Base-by-base conservation (phyloP, 768 basidiomycete species). In the Amanita rimosa region DNA sequence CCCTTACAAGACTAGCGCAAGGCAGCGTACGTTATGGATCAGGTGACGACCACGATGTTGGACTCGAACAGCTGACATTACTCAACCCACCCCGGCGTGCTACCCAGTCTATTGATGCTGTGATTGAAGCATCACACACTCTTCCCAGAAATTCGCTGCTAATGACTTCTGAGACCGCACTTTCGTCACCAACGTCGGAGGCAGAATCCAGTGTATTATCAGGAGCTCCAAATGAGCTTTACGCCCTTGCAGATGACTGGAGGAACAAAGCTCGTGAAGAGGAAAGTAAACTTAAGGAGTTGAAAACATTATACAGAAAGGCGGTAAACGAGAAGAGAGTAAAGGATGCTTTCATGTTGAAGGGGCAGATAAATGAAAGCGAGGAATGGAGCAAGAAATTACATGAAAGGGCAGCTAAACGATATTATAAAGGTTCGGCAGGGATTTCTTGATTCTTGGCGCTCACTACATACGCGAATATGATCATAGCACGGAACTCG, bases 331-430 rank as follows among this genome's bases (percentile, higher is more conserved):
- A 68, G 45, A 59, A 62, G 31, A 55, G 65, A 19, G 58, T 63
- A 13, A 64, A 61, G 50, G 70, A 73, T 36, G 67, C 65, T 6
- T 59, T 77, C 37, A 52, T 66, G 49, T 53, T 74, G 22, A 61
- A 63, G 24, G 64, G 65, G 9, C 62, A 71, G 43, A 63, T 73
- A 3, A 57, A 65, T 29, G 63, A 66, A 34, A 58, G 62, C 19
- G 67, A 70, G 39, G 59, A 58, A 16, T 58, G 57, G 47, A 65
- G 62, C 4, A 60, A 54, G 37, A 68, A 62, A 50, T 55, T 76
- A 29, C 73, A 78, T 56, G 62, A 61, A 45, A 67, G 67, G 27
- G 76, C 76, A 17, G 72, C 68, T 21, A 65, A 64, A 49, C 62
- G 74, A 34, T 73, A 69, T 51, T 72, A 65, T 52, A 64, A 62